These are phyloP conservation scores for Thermothelomyces thermophilus DNA, from an alignment of 2,329 filamentous ascomycete species.

Conservation along the genomic window DNA sequence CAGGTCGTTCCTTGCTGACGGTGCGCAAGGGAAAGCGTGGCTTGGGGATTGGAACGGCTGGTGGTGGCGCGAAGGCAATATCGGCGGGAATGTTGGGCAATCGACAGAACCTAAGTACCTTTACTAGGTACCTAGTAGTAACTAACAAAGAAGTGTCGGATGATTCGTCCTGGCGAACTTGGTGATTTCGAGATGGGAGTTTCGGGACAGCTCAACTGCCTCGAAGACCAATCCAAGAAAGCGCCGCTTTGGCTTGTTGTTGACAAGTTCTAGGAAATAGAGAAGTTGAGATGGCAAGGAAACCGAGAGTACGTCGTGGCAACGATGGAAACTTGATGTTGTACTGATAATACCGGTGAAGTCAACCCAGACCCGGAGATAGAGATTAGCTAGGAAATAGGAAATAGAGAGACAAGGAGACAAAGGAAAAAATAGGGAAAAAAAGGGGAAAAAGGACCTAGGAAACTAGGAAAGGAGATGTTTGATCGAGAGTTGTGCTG, in stretches of 20 bases:
- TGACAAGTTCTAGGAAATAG: not conserved
- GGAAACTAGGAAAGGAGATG: constrained; percentile 17
- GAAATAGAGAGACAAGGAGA: constrained; percentile 8
- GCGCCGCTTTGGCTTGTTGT: not conserved
- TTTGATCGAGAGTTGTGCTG: constrained; percentile 6
- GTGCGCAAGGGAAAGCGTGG: constrained; percentile 22
- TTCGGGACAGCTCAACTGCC: constrained; percentile 23
- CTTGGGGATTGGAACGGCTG: constrained; percentile 23
- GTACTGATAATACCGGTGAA: not conserved
- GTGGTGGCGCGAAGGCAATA: constrained; percentile 21
- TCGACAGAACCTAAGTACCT: too few species aligned
- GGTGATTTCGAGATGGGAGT: not conserved
- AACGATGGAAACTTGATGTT: too few species aligned
- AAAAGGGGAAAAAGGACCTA: constrained; percentile 12
- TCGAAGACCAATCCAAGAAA: not conserved
- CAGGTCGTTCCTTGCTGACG: constrained; percentile 21
- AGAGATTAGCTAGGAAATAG: constrained; percentile 5
- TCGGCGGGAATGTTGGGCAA: constrained; percentile 23
- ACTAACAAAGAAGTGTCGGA: not conserved
- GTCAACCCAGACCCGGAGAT: constrained; percentile 1
- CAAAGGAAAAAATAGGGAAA: constrained; percentile 7
- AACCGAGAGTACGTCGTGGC: not conserved
- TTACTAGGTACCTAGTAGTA: too few species aligned
- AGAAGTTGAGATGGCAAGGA: not conserved
- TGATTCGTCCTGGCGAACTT: constrained; percentile 1